Base-by-base conservation (phyloP, 768 basidiomycete genomes). In the Cytidiella melzeri region DNA sequence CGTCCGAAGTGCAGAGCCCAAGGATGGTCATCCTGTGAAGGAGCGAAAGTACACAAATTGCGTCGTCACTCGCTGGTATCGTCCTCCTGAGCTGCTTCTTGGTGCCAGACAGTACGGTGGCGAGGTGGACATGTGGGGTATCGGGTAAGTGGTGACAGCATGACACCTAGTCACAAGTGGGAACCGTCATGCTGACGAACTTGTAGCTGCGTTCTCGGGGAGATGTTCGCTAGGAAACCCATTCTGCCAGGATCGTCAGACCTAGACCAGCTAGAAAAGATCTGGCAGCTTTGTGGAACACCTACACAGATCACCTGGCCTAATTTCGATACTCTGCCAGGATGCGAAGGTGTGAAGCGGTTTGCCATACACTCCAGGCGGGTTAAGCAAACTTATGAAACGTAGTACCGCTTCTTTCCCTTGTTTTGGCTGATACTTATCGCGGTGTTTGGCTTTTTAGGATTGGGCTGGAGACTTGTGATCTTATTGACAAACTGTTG, bases 41-140 rank as follows among this genome's bases (percentile, higher is more conserved):
- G 80, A 81, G 43, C 75, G 82, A 51, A 84, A 84, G 65, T 97
- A 96, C 63, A 99, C 96, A 1, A 94, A 95, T 61, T 94, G 90
- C 57, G 92, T 96, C 24, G 92, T 95, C 23, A 95, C 92, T 9
- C 72, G 92, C 39, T 96, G 92, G 93, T 96, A 96, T 60, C 80
- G 93, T 18, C 91, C 93, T 13, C 93, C 93, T 0, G 92, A 96
- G 73, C 72, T 99, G 2, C 73, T 99, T 11, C 73, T 99, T 12
- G 93, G 94, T 36, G 87, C 90, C 13, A 75, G 84, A 41, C 80
- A 88, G 53, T 98, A 99, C 57, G 92, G 92, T 7, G 88, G 90
- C 0, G 91, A 92, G 57, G 86, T 99, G 38, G 96, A 99, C 66
- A 84, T 99, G 59, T 99, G 96, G 96, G 92, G 95, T 5, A 83